Evolutionary conservation across 2,329 filamentous ascomycete species (phyloP), one percentile per base, ranked within the genome.

Genomic region (Aspergillus hortae): DNA sequence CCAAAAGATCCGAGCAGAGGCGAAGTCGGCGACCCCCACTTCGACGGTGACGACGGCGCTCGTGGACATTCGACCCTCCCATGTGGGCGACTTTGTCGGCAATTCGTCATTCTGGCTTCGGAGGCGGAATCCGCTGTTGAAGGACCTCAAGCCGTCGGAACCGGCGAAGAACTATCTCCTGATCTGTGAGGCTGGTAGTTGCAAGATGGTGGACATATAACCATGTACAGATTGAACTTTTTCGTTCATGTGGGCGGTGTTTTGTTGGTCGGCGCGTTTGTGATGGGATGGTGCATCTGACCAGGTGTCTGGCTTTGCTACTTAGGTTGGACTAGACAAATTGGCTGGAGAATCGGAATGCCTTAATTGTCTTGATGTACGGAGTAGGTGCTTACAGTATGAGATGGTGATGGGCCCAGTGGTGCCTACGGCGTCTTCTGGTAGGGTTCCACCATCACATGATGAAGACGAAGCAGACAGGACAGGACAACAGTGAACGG

Each of bases 41-140:
- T 68, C 67, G 2, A 62, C 66, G 1, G 64, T 66, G 4, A 64
- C 61, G 4, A 55, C 67, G 5, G 67, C 71, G 1, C 49, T 74
- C 14, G 63, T 75, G 23, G 71, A 74, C 58, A 60, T 70, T 40
- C 63, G 67, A 15, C 61, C 67, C 7, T 64, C 66, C 3, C 65
- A 67, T 47, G 42, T 62, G n/a, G 66, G 61, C n/a, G 65, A 69
- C 44, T 66, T 65, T 55, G 65, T 64, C 38, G 62, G 63, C 1
- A 68, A 67, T 40, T 61, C 65, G 33, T 71, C 72, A 7, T 65
- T 64, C 51, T 75, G 72, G 72, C 54, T 75, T 35, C 64, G 66
- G 48, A 58, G 55, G 27, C 67, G 71, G 33, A 75, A 74, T 52
- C 45, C 60, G 4, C 46, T 74, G 27, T 67, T 69, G 53, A 68